Conservation (phyloP, 2,329 filamentous ascomycete genomes). For the Bimuria novae-zelandiae region DNA sequence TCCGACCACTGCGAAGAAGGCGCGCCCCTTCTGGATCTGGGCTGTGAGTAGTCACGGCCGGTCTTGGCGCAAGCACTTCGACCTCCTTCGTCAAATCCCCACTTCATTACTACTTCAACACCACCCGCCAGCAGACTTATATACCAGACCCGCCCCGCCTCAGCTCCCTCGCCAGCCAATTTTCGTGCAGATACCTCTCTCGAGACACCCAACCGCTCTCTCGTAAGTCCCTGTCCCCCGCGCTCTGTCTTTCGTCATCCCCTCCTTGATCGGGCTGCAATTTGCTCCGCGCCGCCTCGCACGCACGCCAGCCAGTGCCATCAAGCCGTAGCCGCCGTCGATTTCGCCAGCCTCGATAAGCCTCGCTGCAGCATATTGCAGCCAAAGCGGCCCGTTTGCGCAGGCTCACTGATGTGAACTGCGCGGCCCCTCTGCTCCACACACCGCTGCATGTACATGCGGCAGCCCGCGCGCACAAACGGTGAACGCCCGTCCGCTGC, state of each 20-base stretch:
- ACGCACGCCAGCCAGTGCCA: slow-evolving; percentile 25
- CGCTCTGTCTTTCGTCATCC: slow-evolving; percentile 29
- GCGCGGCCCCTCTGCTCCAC: slow-evolving; percentile 36
- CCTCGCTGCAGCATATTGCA: slow-evolving; percentile 7
- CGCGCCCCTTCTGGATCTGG: slow-evolving; percentile 8
- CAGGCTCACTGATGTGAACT: slow-evolving; percentile 15
- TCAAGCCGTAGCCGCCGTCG: slow-evolving; percentile 21
- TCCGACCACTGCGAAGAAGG: slow-evolving; percentile 5
- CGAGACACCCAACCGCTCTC: slow-evolving; percentile 21
- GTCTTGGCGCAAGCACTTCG: slow-evolving; percentile 25
- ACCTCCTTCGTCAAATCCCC: slow-evolving; percentile 24
- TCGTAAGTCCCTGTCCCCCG: slow-evolving; percentile 38
- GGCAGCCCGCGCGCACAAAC: slow-evolving; percentile 25
- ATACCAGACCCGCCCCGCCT: slow-evolving; percentile 25
- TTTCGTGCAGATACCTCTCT: slow-evolving; percentile 16
- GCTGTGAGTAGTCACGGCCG: slow-evolving; percentile 22
- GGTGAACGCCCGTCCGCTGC: slow-evolving; percentile 15
- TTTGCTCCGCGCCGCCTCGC: slow-evolving; percentile 33
- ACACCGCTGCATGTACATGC: slow-evolving; percentile 19
- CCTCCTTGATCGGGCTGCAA: slow-evolving; percentile 29
- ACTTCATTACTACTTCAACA: slow-evolving; percentile 28
- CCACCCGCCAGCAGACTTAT: slow-evolving; percentile 26
- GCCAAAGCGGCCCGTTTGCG: neutral
- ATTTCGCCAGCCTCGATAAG: slow-evolving; percentile 14
- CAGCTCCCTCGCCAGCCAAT: slow-evolving; percentile 16